phyloP scores from a whole-genome alignment of 495 filamentous ascomycete genomes.

The Durotheca rogersii region DNA sequence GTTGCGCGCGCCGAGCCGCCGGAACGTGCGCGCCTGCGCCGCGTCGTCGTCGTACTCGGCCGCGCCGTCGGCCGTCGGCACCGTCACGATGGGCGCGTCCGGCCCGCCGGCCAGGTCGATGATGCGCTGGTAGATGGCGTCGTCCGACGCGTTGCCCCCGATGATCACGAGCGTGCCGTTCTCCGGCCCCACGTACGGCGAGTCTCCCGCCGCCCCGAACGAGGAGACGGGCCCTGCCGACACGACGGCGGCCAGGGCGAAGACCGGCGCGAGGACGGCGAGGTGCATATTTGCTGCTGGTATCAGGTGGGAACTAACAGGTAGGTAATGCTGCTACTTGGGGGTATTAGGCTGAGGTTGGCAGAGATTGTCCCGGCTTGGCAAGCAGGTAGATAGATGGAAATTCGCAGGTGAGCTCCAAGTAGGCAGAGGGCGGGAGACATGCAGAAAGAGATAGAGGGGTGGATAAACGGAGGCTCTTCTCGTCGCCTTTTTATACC shows the following conservation, averaged over 20 bases:
- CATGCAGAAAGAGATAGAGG: no score
- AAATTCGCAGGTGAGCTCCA: no score
- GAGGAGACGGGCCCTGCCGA: constrained; percentile 7
- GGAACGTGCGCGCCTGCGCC: constrained; percentile 31
- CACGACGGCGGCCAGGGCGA: constrained; percentile 20
- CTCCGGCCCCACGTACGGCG: constrained; percentile 38
- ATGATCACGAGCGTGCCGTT: constrained; percentile 39
- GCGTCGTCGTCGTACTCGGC: constrained; percentile 35
- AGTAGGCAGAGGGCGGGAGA: neutral
- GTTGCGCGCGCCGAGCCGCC: constrained; percentile 34
- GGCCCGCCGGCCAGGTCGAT: constrained; percentile 46
- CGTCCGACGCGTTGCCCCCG: constrained; percentile 38
- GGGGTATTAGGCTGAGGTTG: no score
- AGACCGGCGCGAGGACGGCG: constrained; percentile 5
- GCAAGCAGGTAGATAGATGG: no score
- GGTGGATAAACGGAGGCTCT: no score
- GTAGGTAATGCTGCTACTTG: no score
- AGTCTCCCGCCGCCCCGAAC: constrained; percentile 4
- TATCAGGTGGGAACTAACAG: no score
- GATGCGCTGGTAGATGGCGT: constrained; percentile 48
- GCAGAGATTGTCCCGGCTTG: no score
- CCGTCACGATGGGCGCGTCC: constrained; percentile 50
- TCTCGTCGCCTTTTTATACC: constrained; percentile 11
- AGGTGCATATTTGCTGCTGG: constrained; percentile 24
- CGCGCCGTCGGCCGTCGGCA: constrained; percentile 42